Percentiles rank a stretch among this genome's conserved stretches.
phyloP scores from a whole-genome alignment of 495 filamentous ascomycete genomes.

The Penicillium atrosanguineum region DNA sequence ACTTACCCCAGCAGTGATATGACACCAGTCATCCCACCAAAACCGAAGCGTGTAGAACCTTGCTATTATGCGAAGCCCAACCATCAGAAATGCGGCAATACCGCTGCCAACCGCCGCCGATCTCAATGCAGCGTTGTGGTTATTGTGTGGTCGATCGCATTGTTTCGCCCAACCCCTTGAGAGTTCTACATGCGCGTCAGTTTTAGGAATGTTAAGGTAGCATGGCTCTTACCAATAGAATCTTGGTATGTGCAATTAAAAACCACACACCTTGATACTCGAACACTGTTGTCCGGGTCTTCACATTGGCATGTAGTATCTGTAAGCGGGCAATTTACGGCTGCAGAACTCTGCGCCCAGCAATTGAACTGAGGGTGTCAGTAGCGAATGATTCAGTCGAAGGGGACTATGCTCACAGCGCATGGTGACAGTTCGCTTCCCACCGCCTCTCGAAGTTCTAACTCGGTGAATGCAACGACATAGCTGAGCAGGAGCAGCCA shows the following conservation, averaged over 20 bases:
- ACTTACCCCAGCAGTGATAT: slow-evolving; percentile 11
- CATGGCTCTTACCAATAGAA: neutral
- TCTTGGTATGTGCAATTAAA: neutral
- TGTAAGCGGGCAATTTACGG: neutral
- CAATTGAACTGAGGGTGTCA: neutral
- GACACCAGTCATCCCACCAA: slow-evolving; percentile 19
- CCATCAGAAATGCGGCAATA: neutral
- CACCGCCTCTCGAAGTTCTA: neutral
- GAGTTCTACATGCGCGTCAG: neutral
- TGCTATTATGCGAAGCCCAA: slow-evolving; percentile 4
- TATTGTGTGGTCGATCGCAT: slow-evolving; percentile 11
- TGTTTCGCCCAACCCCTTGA: neutral
- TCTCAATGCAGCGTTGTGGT: slow-evolving; percentile 3
- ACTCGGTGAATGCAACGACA: neutral
- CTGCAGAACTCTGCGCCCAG: neutral
- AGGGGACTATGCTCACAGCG: neutral
- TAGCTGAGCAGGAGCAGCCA: neutral
- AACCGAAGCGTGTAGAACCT: slow-evolving; percentile 7
- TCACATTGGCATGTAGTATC: slow-evolving; percentile 1
- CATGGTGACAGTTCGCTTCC: neutral
- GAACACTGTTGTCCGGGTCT: neutral
- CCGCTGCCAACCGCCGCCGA: slow-evolving; percentile 1
- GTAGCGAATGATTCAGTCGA: neutral
- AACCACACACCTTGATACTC: neutral
- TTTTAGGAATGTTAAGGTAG: neutral